phyloP scores from a whole-genome alignment of 1,139 yeast genomes.

The Saccharomyces pastorianus region DNA sequence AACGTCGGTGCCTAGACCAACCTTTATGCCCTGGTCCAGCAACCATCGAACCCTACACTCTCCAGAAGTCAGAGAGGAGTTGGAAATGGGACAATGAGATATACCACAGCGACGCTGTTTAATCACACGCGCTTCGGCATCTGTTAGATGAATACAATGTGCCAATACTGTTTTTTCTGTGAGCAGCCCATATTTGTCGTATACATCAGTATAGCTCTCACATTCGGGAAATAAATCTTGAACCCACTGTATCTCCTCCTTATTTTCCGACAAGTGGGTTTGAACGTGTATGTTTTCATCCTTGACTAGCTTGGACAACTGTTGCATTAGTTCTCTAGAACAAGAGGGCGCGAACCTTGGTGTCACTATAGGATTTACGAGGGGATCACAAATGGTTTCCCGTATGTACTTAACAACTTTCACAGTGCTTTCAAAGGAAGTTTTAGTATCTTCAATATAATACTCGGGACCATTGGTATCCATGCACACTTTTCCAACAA shows the following conservation, averaged over 20 bases:
- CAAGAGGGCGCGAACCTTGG: conserved; percentile 96
- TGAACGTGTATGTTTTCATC: conserved; percentile 58
- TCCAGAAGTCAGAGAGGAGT: conserved; percentile 83
- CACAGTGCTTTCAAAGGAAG: conserved; percentile 50
- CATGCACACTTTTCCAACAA: conserved; percentile 96
- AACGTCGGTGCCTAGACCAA: conserved; percentile 83
- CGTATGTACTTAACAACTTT: conserved; percentile 50
- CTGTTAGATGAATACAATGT: conserved; percentile 73
- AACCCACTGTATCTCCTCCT: conserved; percentile 71
- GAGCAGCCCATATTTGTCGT: conserved; percentile 55
- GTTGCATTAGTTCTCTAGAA: conserved; percentile 48
- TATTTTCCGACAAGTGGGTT: conserved; percentile 83
- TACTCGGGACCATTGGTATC: conserved; percentile 61
- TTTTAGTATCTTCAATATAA: conserved; percentile 52
- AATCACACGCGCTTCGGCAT: conserved; percentile 54
- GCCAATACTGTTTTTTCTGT: conserved; percentile 69
- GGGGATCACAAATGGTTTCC: conserved; percentile 42
- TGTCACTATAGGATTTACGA: conserved; percentile 66
- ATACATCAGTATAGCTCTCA: conserved; percentile 65
- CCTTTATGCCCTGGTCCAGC: conserved; percentile 59
- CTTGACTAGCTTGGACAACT: conserved; percentile 55
- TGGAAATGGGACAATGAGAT: conserved; percentile 90
- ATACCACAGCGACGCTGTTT: conserved; percentile 55
- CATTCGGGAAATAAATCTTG: conserved; percentile 62
- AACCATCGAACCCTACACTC: conserved; percentile 77